Evolutionary conservation across 2,329 filamentous ascomycete genomes (phyloP).

Genomic region (Macrophomina phaseolina): DNA sequence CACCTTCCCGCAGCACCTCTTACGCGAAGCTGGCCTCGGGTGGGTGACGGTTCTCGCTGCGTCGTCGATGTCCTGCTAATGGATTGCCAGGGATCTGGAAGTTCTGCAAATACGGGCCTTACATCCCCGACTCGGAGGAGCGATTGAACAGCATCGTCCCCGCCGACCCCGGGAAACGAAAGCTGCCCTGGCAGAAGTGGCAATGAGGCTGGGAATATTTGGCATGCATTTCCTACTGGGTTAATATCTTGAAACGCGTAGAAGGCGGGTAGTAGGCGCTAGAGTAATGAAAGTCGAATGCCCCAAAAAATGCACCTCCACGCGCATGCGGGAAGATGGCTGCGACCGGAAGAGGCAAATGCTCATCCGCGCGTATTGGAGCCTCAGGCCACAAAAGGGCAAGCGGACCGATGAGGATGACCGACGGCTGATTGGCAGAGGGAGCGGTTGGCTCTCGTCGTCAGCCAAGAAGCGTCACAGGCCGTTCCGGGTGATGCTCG

Average conservation of each 20-base stretch:
- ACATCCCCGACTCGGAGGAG: constrained; percentile 1
- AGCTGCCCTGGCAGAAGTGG: constrained; percentile 4
- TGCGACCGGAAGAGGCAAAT: background rate
- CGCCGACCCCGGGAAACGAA: background rate
- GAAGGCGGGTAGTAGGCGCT: too few relatives aligned
- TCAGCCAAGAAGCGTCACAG: background rate
- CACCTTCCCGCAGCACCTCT: background rate
- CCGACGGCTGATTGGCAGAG: background rate
- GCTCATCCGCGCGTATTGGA: background rate
- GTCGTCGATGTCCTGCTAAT: background rate
- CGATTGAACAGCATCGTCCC: background rate
- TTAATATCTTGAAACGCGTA: background rate
- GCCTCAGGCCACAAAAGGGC: background rate
- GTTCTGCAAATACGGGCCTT: constrained; percentile 17
- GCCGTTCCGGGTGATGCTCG: constrained; percentile 7
- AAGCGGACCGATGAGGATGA: background rate
- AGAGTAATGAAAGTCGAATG: background rate
- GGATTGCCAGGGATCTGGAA: constrained; percentile 1
- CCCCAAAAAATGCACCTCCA: background rate
- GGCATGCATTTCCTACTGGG: too few relatives aligned
- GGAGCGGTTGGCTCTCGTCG: background rate
- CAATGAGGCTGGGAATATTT: background rate
- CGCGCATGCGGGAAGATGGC: background rate
- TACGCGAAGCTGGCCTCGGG: constrained; percentile 1
- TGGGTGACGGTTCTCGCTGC: background rate